Evolutionary conservation across 1,284 basidiomycete species (phyloP).

Genomic region (Amylostereum chailletii): DNA sequence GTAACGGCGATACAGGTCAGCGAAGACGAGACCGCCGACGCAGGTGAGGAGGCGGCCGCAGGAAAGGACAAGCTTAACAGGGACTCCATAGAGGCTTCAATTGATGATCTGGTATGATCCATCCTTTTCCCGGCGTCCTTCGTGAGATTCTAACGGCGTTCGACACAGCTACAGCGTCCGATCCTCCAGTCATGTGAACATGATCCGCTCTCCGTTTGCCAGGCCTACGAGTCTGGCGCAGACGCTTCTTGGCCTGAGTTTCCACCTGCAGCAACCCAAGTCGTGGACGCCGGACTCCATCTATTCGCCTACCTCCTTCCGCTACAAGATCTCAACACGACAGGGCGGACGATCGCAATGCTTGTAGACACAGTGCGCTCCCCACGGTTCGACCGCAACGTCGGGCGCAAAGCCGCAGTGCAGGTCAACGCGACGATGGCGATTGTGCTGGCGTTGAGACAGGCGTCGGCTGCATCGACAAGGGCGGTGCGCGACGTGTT

Average conservation of each 20-base stretch:
- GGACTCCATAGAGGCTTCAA: constrained; percentile 69
- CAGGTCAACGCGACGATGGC: constrained; percentile 80
- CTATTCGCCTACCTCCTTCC: constrained; percentile 80
- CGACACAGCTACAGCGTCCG: constrained; percentile 60
- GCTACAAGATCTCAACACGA: constrained; percentile 66
- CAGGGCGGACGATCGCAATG: constrained; percentile 60
- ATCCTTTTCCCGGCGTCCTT: background rate
- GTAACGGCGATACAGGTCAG: constrained; percentile 66
- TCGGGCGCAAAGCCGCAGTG: constrained; percentile 84
- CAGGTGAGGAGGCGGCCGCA: constrained; percentile 21
- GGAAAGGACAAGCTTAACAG: constrained; percentile 61
- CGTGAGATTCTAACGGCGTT: background rate
- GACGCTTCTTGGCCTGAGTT: constrained; percentile 47
- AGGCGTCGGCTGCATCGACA: constrained; percentile 41
- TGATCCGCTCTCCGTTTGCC: constrained; percentile 74
- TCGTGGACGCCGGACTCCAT: constrained; percentile 84
- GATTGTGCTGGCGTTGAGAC: constrained; percentile 65
- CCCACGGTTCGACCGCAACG: constrained; percentile 80
- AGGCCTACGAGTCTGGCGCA: constrained; percentile 32
- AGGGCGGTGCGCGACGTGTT: constrained; percentile 63
- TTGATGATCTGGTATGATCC: constrained; percentile 61
- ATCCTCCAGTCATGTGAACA: constrained; percentile 83
- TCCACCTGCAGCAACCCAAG: constrained; percentile 73
- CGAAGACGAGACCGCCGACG: constrained; percentile 28
- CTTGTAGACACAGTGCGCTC: constrained; percentile 69